These are phyloP conservation scores for Scytalidium sp. DNA, from an alignment of 2,329 filamentous ascomycete species.

Conservation along the genomic window DNA sequence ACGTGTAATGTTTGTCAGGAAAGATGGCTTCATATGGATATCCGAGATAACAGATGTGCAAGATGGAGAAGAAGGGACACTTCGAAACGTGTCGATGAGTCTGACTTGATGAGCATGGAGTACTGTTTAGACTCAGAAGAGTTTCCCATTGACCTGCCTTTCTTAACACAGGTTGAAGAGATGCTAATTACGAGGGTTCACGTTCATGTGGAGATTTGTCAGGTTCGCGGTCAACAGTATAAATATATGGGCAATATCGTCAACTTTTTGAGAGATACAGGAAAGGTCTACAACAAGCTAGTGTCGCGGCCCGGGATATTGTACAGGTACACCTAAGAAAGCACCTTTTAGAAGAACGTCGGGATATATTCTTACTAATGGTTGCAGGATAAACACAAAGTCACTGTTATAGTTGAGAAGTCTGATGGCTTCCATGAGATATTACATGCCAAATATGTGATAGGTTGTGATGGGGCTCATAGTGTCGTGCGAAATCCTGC, in stretches of 20 bases:
- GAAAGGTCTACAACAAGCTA: no score
- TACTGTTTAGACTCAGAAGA: slow-evolving; percentile 6
- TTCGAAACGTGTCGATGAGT: no score
- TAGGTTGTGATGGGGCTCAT: slow-evolving; percentile 51
- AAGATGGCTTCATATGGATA: no score
- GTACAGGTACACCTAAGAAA: no score
- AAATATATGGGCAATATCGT: background rate
- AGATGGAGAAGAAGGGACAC: no score
- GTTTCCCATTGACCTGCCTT: slow-evolving; percentile 4
- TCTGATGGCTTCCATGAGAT: slow-evolving; percentile 18
- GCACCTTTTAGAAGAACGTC: no score
- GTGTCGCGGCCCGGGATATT: no score
- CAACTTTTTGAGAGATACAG: no score
- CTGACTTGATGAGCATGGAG: background rate
- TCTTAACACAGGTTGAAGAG: slow-evolving; percentile 7
- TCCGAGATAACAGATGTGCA: no score
- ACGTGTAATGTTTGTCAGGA: no score
- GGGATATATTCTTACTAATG: no score
- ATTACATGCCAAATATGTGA: slow-evolving; percentile 37
- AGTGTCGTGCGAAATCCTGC: slow-evolving; percentile 42
- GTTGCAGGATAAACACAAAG: slow-evolving; percentile 27
- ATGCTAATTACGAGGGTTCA: slow-evolving; percentile 8
- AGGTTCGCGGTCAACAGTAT: slow-evolving; percentile 6
- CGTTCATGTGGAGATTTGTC: slow-evolving; percentile 5
- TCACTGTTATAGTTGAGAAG: slow-evolving; percentile 22